Evolutionary conservation across 2,329 filamentous ascomycete species (phyloP), one percentile per base, ranked within the genome.

Genomic region (Cladosporium sp.): DNA sequence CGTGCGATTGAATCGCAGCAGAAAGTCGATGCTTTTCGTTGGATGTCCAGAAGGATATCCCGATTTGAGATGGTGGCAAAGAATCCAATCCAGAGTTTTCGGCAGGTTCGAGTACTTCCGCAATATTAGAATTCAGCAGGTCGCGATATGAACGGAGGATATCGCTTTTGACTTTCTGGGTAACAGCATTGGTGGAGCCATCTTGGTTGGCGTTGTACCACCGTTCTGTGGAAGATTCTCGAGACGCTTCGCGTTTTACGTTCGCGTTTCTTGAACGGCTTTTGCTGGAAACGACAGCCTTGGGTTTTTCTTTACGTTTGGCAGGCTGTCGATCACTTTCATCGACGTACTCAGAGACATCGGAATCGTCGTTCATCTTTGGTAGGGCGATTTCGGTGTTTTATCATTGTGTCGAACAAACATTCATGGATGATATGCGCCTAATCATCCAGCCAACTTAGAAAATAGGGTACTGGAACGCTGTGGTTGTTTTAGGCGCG

Each of bases 21-120:
- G 92, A 96, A 65, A 97, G 85, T 0, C 80, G 70, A 1, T 84
- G 80, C 74, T 96, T 96, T 73, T 97, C 93, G 1, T 79, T 71
- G 0, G 84, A 67, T 0, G 85, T 88, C 94, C 94, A 98, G 13
- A 78, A 70, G 0, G 88, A 87, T 28, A 87, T 82, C 25, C 92
- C 93, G 59, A 93, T 79, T 71, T 92, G 90, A 1, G 84, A 83
- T 39, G 79, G 59, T 57, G 75, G 66, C 65, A 70, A 36, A 28
- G 25, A 25, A 34, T 63, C 49, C 1, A 23, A 10, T 11, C 18
- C 34, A 26, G 16, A 8, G 10, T 7, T 51, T 28, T 13, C n/a
- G 14, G 1, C 16, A 1, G n/a, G 30, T 10, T 34, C 54, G 10
- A 46, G 46, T 3, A 67, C 68, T 11, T 88, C 84, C n/a, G 82